Evolutionary conservation across 2,329 filamentous ascomycete species (phyloP).

Genomic region (Fusarium guadeloupense): DNA sequence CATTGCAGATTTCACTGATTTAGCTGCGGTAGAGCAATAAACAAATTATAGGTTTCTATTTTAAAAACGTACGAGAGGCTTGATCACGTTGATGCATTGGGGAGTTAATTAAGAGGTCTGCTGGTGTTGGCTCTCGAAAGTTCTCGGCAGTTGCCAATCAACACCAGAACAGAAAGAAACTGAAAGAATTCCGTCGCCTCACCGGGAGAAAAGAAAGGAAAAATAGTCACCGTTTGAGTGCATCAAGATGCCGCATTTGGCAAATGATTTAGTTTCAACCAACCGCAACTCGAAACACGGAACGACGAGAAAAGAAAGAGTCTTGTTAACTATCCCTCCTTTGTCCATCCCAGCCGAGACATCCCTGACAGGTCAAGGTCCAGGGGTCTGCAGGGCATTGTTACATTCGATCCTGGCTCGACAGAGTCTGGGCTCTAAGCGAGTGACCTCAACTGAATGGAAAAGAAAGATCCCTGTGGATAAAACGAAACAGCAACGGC

Average conservation of each 20-base stretch:
- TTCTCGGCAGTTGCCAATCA: neutral
- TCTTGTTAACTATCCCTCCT: neutral
- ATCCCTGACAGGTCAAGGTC: neutral
- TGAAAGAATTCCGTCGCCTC: slow-evolving; percentile 24
- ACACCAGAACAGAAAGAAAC: neutral
- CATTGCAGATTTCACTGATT: neutral
- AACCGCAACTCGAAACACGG: slow-evolving; percentile 42
- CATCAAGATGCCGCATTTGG: slow-evolving; percentile 3
- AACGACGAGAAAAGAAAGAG: slow-evolving; percentile 26
- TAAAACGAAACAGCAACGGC: slow-evolving; percentile 17
- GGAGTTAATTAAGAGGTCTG: neutral
- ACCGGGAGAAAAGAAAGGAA: slow-evolving; percentile 14
- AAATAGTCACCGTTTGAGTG: slow-evolving; percentile 10
- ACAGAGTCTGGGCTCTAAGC: slow-evolving; percentile 8
- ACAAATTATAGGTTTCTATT: neutral
- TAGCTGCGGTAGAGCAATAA: neutral
- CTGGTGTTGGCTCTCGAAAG: neutral
- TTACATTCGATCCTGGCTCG: slow-evolving; percentile 18
- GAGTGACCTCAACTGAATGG: neutral
- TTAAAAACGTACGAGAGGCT: slow-evolving; percentile 25
- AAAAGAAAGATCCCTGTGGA: neutral
- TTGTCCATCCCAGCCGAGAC: neutral
- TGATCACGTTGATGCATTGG: neutral
- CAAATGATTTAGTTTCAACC: slow-evolving; percentile 22
- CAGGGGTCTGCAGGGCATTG: slow-evolving; percentile 9